Evolutionary conservation across 2,329 filamentous ascomycete genomes (phyloP), one percentile per base, ranked within the genome.

Genomic region (Beauveria sp.): DNA sequence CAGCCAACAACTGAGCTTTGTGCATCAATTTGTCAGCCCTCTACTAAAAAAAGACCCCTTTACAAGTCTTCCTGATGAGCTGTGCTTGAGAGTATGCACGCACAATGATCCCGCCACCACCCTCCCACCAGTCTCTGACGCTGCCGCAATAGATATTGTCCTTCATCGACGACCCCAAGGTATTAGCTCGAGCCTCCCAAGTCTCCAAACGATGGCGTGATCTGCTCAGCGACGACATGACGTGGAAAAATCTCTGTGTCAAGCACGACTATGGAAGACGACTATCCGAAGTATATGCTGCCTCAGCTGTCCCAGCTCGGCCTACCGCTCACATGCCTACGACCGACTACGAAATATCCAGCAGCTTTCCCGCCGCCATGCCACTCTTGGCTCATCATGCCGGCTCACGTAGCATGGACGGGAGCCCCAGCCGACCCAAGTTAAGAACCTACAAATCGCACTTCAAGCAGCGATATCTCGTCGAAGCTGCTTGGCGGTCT

Each of bases 381-480:
- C 72, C 77, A 26, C 67, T 70, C 26, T 71, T 68, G 24, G 69
- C 68, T 20, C 71, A 77, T 48, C 65, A 73, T 63, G 69, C 72
- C 16, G 70, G 72, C 66, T 72, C 82, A 65, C 80, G 80, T 61
- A 86, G 81, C 67, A 79, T 86, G 26, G 86, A 88, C 62, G 81
- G 79, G 18, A 66, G 68, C 64, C 71, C 66, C 63, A 57, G 71
- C 65, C 72, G 86, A 77, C 77, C 85, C 73, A 88, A 88, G 66
- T 81, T 91, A 30, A 87, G 87, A 67, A 93, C 91, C 1, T 97
- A 97, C 77, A 91, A 96, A 70, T 96, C 91, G 5, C 93, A 97
- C 74, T 99, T 99, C 79, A 97, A 97, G 74, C 92, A 97, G 72
- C 84, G 92, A 70, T 97, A 97, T 72, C 85, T 97, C 76, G 93